Base-by-base conservation (phyloP, 768 basidiomycete species). In the Termitomyces sp. region DNA sequence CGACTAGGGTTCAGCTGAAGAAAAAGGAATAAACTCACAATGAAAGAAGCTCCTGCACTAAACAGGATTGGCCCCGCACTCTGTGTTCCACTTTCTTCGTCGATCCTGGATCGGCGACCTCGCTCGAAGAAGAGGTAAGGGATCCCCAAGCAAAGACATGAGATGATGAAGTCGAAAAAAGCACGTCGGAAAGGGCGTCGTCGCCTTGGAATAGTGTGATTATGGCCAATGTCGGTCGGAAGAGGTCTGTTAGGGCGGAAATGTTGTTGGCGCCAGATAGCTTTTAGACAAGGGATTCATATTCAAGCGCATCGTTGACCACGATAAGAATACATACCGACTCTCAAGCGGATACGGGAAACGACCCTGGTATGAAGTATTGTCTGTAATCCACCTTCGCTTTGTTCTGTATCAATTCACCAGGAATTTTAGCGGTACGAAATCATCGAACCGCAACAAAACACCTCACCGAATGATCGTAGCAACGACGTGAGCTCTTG, bases 111-210 rank as follows among this genome's bases (percentile, higher is more conserved):
- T 58, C 74, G 69, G 42, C 76, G 72, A 10, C 77, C 65, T 51
- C 84, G 81, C 51, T 82, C 80, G 61, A 82, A 69, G 73, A 91
- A 90, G 56, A 92, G 69, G 69, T 86, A 91, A 0, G 91, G 91
- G 48, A 93, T 85, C 2, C 91, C 91, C 10, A 93, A 78, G 65
- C 88, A 89, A 23, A 93, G 60, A 60, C 80, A 73, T 0, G 85
- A 82, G 55, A 87, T 69, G 42, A 89, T 31, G 64, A 90, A 68
- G 66, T 89, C 86, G 49, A 82, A 54, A 32, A 84, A 58, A 4
- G 75, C 76, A 40, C 86, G 82, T 29, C 74, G 56, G 65, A 89
- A 73, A 10, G 72, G 69, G 31, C 75, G 69, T 44, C 71, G 73
- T 32, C 66, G 65, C 23, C 66, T 63, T 40, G 66, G 61, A 54